Percentiles rank a stretch among this genome's conserved stretches.
These are phyloP conservation scores for Leptomonas pyrrhocoris DNA, from an alignment of 208 protist species.

Conservation along the genomic window DNA sequence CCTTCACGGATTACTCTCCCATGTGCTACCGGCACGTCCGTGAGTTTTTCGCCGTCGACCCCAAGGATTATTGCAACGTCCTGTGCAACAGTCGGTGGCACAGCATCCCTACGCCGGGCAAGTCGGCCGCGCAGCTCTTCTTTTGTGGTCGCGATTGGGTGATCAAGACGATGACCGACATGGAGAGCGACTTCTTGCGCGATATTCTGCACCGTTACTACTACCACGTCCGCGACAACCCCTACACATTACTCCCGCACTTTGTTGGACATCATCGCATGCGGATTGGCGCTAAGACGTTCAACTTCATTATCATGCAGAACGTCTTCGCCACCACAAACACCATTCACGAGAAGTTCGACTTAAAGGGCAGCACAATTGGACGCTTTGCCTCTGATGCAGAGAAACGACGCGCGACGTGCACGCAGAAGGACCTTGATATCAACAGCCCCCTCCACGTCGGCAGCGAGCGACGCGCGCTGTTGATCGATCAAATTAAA, in stretches of 20 bases:
- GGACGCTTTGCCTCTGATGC: conserved; percentile 82
- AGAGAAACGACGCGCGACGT: conserved; percentile 83
- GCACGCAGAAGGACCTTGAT: conserved; percentile 93
- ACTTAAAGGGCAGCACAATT: conserved; percentile 94
- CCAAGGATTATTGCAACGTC: conserved; percentile 74
- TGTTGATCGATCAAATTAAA: conserved; percentile 88
- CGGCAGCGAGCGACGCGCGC: conserved; percentile 48
- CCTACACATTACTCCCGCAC: conserved; percentile 88
- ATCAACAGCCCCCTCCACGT: conserved; percentile 85
- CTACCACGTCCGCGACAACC: conserved; percentile 89
- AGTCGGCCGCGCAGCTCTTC: conserved; percentile 90
- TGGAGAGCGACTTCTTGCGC: conserved; percentile 90
- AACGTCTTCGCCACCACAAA: conserved; percentile 93
- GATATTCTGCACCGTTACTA: conserved; percentile 91
- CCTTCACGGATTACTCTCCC: conserved; percentile 90
- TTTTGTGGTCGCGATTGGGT: conserved; percentile 93
- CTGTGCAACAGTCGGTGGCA: conserved; percentile 79
- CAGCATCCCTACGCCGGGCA: conserved; percentile 89
- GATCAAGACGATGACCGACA: conserved; percentile 93
- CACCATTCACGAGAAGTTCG: conserved; percentile 92
- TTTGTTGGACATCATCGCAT: conserved; percentile 92
- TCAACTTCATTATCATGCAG: conserved; percentile 93
- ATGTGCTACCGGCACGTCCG: conserved; percentile 92
- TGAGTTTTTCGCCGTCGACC: conserved; percentile 83
- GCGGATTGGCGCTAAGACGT: conserved; percentile 58